phyloP scores from a whole-genome alignment of 1,139 yeast species.

The Kluyveromyces marxianus region DNA sequence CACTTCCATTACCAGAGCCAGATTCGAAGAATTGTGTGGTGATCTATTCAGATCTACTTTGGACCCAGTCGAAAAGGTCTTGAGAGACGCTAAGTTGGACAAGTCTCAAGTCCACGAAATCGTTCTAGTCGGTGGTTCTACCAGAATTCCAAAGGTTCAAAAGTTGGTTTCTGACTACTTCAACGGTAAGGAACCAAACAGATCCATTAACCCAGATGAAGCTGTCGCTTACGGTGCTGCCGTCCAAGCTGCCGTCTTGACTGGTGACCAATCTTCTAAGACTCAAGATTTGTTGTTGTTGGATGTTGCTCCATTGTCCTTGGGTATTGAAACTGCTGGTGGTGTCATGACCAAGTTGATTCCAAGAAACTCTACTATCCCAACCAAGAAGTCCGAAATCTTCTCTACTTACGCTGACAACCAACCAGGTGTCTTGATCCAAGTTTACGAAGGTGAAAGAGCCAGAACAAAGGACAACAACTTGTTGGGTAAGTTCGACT shows the following conservation, averaged over 20 bases:
- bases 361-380: conserved; percentile 87
- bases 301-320: conserved; percentile 83
- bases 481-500: conserved; percentile 87
- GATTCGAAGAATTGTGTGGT: conserved; percentile 84
- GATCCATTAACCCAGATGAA: conserved; percentile 88
- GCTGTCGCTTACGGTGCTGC: conserved; percentile 99
- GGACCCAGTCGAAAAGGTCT: conserved; percentile 80
- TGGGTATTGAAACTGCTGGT: conserved; percentile 93
- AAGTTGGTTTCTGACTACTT: conserved; percentile 79
- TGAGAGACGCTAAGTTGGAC: conserved; percentile 73
- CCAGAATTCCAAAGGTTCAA: conserved; percentile 92
- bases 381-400: conserved; percentile 86
- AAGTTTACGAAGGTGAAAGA: conserved; percentile 93
- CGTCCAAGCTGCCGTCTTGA: conserved; percentile 91
- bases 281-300: conserved; percentile 79
- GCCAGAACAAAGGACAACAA: conserved; percentile 90
- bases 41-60: conserved; percentile 77
- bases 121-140: conserved; percentile 87
- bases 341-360: conserved; percentile 91
- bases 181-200: conserved; percentile 86
- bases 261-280: conserved; percentile 61
- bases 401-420: conserved; percentile 90
- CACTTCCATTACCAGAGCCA: conserved; percentile 80
- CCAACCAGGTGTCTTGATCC: conserved; percentile 90
- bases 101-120: conserved; percentile 78